Evolutionary conservation across 148 eudicot species (phyloP), one percentile per base, ranked within the genome.

Genomic region (Rhododendron vialii): DNA sequence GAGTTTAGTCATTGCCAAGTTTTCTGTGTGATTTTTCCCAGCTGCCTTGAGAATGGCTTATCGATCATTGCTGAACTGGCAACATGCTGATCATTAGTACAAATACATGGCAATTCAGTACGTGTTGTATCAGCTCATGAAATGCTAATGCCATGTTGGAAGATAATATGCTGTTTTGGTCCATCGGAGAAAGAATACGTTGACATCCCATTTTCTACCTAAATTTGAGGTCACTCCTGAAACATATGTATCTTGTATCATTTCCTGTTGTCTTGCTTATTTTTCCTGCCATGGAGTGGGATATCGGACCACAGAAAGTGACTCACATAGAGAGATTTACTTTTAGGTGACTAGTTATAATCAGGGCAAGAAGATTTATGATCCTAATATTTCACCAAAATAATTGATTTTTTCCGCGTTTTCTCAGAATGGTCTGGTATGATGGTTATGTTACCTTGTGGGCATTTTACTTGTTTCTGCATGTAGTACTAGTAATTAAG

Each of bases 1-100:
- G 82, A 97, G 98, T 86, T 85, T 95, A 83, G 63, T 95, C 65
- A 91, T 96, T 53, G 96, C 98, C 74, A 92, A 79, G 88, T 91
- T 94, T 85, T 90, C 94, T 10, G 81, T 84, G 67, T 94, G 90
- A 92, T 30, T 82, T 87, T 55, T 71, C n/a, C 51, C 51, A 7
- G 53, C 35, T 26, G 33, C 81, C 30, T 38, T 7, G 17, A 20
- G 53, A 53, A 41, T 6, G 12, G 48, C 36, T 84, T 53, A n/a
- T 51, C 14, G 14, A 84, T 53, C 33, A 35, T 20, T 35, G 48
- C 47, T 18, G 43, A 73, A 51, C 45, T 38, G 47, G 77, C 15
- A 83, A 45, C 69, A 51, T 24, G 8, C 59, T 48, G 10, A 43
- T 26, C 41, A 17, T 15, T 17, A 47, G 65, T 47, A 30, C 30